Evolutionary conservation across 768 basidiomycete genomes (phyloP), one percentile per base, ranked within the genome.

Genomic region (Chalciporus piperatus): DNA sequence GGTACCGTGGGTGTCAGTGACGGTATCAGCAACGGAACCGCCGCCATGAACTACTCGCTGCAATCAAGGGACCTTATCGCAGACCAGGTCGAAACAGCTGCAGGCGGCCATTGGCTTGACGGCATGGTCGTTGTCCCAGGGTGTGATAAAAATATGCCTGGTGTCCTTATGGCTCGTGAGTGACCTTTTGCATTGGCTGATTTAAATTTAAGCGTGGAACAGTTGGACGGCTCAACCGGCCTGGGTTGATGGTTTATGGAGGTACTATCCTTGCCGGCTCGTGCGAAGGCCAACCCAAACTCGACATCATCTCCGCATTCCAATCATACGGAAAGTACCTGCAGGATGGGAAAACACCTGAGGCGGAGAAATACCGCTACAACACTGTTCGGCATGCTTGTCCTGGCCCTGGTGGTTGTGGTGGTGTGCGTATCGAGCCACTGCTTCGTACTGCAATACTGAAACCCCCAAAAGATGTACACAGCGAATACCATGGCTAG

Each of bases 81-180:
- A 54, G 97, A 98, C 72, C 85, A 88, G 65, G 95, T 99, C 17
- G 96, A 98, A 74, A 91, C 91, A 11, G 94, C 92, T 16, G 95
- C 88, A 25, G 96, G 90, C 13, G 97, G 96, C 6, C 97, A 99
- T 67, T 97, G 95, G 84, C 82, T 99, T 13, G 97, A 98, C 63
- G 97, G 93, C 37, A 91, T 97, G 89, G 92, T 98, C 35, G 93
- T 92, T 52, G 78, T 99, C 47, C 97, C 97, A 19, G 97, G 95
- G 37, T 98, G 93, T 67, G 96, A 99, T 76, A 99, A 99, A 75
- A 99, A 99, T 74, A 98, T 99, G 96, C 97, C 97, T n/a, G 97
- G 97, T 55, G 95, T 97, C 33, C 76, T 98, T 61, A 99, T 99
- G 81, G 97, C 93, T 43, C 82, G 91, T 92, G 62, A 73, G 89